Base-by-base conservation (phyloP, 768 basidiomycete species). In the Tephrocybe sp. region DNA sequence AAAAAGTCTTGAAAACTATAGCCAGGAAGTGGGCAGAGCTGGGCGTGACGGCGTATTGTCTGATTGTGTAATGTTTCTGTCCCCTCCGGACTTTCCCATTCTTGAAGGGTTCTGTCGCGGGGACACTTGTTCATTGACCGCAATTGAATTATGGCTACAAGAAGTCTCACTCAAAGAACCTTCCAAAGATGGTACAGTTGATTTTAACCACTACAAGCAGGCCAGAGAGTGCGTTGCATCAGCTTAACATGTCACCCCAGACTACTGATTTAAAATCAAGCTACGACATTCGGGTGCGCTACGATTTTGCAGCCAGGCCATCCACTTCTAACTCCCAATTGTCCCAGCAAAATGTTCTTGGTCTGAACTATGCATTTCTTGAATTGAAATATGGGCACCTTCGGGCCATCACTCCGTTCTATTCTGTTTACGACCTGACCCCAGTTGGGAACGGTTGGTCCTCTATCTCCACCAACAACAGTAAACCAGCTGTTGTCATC, bases 101-200 rank as follows among this genome's bases (percentile, higher is more conserved):
- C 62, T 80, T 18, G 74, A 80, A 54, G 73, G 75, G 10, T 78
- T 79, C 52, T 65, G 61, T 18, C 69, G 77, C 1, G 77, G 76
- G 0, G 75, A 79, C 56, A 79, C 75, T 0, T 74, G 73, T 42
- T 61, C 68, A 0, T n/a, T n/a, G 63, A 71, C 58, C 61, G 56
- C 21, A 67, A 69, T 49, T 19, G 60, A 71, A 48, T 60, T 70
- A 1, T 75, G 72, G 74, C 45, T 76, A 4, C 66, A 71, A 45
- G 71, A 70, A 52, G 69, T 74, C 4, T 62, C 67, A 0, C 34
- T 64, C 38, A 69, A 69, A 48, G 50, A 55, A 11, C 67, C 70
- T n/a, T 62, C 65, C 4, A 42, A 60, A 13, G 72, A 75, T 38
- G 64, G 65, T 0, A 68, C 69, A 3, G 33, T 75, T 4, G 66